Evolutionary conservation across 257 asterid species (phyloP), one percentile per base, ranked within the genome.

Genomic region (Thymus mandschuricus): DNA sequence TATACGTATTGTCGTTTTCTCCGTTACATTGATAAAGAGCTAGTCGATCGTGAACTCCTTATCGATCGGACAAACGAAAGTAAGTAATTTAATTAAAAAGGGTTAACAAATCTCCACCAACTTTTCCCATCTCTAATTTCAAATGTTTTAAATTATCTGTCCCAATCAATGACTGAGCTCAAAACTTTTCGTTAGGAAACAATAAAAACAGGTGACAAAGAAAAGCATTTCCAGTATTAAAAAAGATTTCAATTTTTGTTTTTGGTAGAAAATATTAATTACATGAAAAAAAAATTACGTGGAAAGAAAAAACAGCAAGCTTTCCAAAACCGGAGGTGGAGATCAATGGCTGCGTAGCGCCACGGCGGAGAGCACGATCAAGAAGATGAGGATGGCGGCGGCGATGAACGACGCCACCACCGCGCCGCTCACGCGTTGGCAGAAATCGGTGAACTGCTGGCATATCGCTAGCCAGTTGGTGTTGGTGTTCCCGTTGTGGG

Each of bases 391-490:
- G 64, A 81, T 55, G 67, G 52, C 79, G 4, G 79, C 72, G 3
- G 82, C 82, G 4, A 81, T 72, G 62, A 83, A 78, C 15, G 86
- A 78, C 29, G 79, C 88, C 72, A 81, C 86, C 72, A 83, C 84
- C 6, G 85, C 84, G 67, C 86, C 82, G 66, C 86, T 83, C 51
- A 76, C 77, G 1, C 74, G 71, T 76, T 76, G 84, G 77, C 86
- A 83, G 76, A 81, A 83, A 60, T 83, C 86, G 38, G 3, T 64
- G 84, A 75, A 83, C 70, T 81, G 84, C 27, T 75, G 78, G 66
- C 87, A 83, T 34, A 83, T 83, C 3, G 87, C 87, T 27, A 83
- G 38, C 88, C 85, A 83, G 74, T 81, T 83, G 7, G 82, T 76
- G 70, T 56, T 81, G 13, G 83, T 55, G 46, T 81, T 83, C 7